These are phyloP conservation scores for Coleophoma cylindrospora DNA, from an alignment of 2,329 filamentous ascomycete genomes.

Conservation along the genomic window DNA sequence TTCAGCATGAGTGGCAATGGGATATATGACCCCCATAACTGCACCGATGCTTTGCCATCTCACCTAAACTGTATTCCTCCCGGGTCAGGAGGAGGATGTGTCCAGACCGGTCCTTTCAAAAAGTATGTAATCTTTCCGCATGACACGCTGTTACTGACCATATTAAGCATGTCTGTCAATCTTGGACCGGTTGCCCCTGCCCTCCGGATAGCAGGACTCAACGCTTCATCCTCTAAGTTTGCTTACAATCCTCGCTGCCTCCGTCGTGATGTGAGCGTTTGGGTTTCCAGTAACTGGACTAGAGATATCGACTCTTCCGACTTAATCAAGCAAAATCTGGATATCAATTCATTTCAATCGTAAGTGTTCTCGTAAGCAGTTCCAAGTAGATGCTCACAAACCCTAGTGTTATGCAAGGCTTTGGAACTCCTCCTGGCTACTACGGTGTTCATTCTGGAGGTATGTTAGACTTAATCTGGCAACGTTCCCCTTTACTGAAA, in stretches of 20 bases:
- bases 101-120: slow-evolving; percentile 40
- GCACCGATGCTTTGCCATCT: slow-evolving; percentile 9
- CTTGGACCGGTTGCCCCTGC: slow-evolving; percentile 27
- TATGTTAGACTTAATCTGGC: neutral
- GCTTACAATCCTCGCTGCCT: slow-evolving; percentile 36
- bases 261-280: slow-evolving; percentile 32
- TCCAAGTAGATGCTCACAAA: slow-evolving; percentile 6
- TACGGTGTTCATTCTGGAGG: slow-evolving; percentile 30
- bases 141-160: neutral
- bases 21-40: slow-evolving; percentile 19
- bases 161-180: slow-evolving; percentile 7
- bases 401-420: slow-evolving; percentile 31
- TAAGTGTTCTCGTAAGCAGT: neutral
- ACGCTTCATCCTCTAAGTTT: slow-evolving; percentile 20
- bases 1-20: slow-evolving; percentile 45
- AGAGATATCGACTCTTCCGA: slow-evolving; percentile 29
- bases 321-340: slow-evolving; percentile 29
- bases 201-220: slow-evolving; percentile 23
- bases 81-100: slow-evolving; percentile 50
- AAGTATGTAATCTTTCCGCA: slow-evolving; percentile 16
- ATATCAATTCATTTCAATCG: slow-evolving; percentile 35
- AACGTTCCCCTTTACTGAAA: no score
- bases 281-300: slow-evolving; percentile 29
- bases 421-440: slow-evolving; percentile 21
- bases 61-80: slow-evolving; percentile 27